phyloP scores from a whole-genome alignment of 768 basidiomycete genomes.

The Macrolepiota fuliginosa region DNA sequence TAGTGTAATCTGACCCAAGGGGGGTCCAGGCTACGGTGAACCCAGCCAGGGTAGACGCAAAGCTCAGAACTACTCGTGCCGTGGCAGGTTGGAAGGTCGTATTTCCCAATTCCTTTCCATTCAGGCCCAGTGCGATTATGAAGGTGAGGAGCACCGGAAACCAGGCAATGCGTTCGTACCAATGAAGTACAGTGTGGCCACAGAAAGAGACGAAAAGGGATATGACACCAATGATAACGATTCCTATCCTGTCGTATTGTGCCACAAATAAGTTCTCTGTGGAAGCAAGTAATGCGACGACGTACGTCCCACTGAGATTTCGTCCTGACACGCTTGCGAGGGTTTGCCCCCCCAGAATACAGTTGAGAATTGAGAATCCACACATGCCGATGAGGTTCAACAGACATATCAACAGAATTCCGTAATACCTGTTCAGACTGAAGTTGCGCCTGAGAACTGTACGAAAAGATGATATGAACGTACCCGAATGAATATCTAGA shows the following conservation, averaged over 20 bases:
- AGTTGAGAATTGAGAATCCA: constrained; percentile 60
- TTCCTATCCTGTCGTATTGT: constrained; percentile 57
- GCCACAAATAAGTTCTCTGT: background rate
- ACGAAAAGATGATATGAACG: constrained; percentile 6
- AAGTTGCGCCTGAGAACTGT: background rate
- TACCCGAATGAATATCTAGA: constrained; percentile 45
- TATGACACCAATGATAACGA: constrained; percentile 70
- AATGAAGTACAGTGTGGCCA: constrained; percentile 49
- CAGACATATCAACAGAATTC: constrained; percentile 45
- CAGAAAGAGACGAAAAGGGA: constrained; percentile 65
- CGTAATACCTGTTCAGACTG: constrained; percentile 35
- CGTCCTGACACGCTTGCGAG: constrained; percentile 27
- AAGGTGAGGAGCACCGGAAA: constrained; percentile 76
- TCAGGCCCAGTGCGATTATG: constrained; percentile 68
- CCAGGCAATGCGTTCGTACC: constrained; percentile 77
- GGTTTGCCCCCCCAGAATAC: constrained; percentile 55
- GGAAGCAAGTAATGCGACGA: background rate
- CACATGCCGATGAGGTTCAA: constrained; percentile 53
- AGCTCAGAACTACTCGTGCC: constrained; percentile 54
- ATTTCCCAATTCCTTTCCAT: constrained; percentile 64
- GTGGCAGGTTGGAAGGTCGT: constrained; percentile 52
- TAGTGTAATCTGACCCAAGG: constrained; percentile 72
- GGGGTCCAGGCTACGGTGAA: constrained; percentile 65
- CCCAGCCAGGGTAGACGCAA: constrained; percentile 71
- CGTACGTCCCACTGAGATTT: constrained; percentile 30